These are phyloP conservation scores for Cardamine occulta DNA, from an alignment of 345 rosid genomes.

Conservation along the genomic window DNA sequence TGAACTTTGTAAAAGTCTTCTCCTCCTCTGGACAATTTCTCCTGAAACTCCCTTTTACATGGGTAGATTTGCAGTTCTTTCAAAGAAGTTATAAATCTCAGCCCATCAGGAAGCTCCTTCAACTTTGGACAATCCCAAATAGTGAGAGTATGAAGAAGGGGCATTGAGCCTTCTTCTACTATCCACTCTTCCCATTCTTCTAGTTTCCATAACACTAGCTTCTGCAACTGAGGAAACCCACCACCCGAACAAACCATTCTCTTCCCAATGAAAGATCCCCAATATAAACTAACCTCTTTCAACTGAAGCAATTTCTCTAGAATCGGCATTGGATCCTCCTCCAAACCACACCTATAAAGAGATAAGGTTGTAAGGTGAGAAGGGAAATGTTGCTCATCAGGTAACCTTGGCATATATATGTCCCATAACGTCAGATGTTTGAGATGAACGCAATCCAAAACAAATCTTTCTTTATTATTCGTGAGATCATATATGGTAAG, in stretches of 20 bases:
- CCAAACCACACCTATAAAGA: constrained; percentile 29
- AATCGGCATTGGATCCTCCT: constrained; percentile 32
- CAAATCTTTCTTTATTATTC: no score
- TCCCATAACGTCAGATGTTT: background rate
- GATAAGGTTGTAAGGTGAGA: constrained; percentile 35
- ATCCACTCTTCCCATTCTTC: no score
- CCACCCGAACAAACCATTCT: constrained; percentile 21
- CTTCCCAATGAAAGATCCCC: constrained; percentile 33
- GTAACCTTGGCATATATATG: constrained; percentile 37
- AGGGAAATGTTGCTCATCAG: constrained; percentile 38
- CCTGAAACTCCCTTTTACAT: background rate
- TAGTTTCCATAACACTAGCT: no score
- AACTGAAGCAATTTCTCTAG: constrained; percentile 48
- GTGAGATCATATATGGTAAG: no score
- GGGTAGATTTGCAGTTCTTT: background rate
- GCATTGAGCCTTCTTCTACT: no score
- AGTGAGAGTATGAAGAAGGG: constrained; percentile 30
- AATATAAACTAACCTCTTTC: background rate
- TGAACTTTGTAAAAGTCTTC: background rate
- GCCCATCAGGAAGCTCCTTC: constrained; percentile 31
- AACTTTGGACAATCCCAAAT: constrained; percentile 29
- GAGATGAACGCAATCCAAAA: background rate
- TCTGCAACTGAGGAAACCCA: no score
- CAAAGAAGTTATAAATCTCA: background rate
- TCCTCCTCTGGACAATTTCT: background rate